Conservation (phyloP, 2,329 filamentous ascomycete species). For the Dactylellina parvicollis region DNA sequence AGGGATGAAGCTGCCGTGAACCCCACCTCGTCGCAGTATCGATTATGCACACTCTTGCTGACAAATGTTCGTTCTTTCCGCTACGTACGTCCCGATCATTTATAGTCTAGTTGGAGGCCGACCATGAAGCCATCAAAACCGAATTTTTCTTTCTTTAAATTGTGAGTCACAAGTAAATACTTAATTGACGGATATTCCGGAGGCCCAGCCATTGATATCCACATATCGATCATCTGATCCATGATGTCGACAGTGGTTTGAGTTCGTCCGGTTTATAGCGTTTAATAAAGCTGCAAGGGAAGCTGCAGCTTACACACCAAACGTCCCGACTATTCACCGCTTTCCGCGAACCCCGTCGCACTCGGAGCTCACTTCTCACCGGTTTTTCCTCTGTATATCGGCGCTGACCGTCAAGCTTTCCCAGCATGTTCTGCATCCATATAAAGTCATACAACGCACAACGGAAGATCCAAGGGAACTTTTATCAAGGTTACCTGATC, state of each 20-base stretch:
- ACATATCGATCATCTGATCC: background rate
- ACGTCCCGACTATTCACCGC: background rate
- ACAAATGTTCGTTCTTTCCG: conserved; percentile 23
- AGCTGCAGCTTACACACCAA: background rate
- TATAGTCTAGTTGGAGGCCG: conserved; percentile 3
- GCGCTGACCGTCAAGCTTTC: conserved; percentile 1
- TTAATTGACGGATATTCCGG: background rate
- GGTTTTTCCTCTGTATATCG: background rate
- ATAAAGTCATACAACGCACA: conserved; percentile 21
- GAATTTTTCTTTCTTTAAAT: background rate
- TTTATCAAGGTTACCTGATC: conserved; percentile 21
- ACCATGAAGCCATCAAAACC: conserved; percentile 2
- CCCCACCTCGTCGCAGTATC: conserved; percentile 9
- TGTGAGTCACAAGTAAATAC: conserved; percentile 11
- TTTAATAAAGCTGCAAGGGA: background rate
- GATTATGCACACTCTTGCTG: conserved; percentile 32
- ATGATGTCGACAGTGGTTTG: background rate
- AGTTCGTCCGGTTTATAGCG: background rate
- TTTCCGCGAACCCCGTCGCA: background rate
- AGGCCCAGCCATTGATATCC: background rate
- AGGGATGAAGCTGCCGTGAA: conserved; percentile 14
- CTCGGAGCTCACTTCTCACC: conserved; percentile 9
- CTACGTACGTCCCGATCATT: conserved; percentile 4
- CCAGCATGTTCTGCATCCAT: conserved; percentile 16
- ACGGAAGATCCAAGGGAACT: background rate